Evolutionary conservation across 2,329 filamentous ascomycete genomes (phyloP), one percentile per base, ranked within the genome.

Genomic region (Hypoxylon sp.): DNA sequence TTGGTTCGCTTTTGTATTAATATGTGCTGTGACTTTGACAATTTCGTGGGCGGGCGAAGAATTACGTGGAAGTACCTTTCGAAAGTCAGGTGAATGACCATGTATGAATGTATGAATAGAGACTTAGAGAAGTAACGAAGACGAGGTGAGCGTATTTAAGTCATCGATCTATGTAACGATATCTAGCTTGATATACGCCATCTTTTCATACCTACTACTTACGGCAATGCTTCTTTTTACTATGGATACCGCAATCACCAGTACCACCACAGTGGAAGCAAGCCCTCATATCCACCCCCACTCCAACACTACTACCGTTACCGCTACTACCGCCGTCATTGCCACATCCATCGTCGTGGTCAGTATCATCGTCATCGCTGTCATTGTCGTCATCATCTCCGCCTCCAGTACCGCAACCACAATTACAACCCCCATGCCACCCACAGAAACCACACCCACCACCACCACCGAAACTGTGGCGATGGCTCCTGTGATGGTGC

Each of bases 271-370:
- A 52, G 6, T 19, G 17, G 19, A 62, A 23, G 28, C 66, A 68
- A 13, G 21, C 56, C 7, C 17, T 49, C 28, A 65, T 57, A 2
- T 55, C 65, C 49, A 50, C 17, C 9, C 51, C 61, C 41, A 52
- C 17, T 10, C 50, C 56, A 1, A 45, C 17, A 46, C 56, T 28
- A 45, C 57, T 28, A 17, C 65, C 57, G 10, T 52, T 61, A n/a
- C 51, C 53, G 25, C 57, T 34, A 36, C 30, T 38, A 30, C 41
- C 58, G 10, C 52, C 53, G 6, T 59, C 61, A n/a, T 34, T 49
- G 25, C 41, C 52, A 11, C 17, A 43, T 19, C 38, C 38, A 21
- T 19, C 14, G 38, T 19, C 38, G 9, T 19, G 38, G 9, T 43
- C 38, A 21, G 5, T 19, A 14, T 23, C 32, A 13, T 58, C 53